Base-by-base conservation (phyloP, 176 grass and related monocot species). In the Oryza meridionalis region DNA sequence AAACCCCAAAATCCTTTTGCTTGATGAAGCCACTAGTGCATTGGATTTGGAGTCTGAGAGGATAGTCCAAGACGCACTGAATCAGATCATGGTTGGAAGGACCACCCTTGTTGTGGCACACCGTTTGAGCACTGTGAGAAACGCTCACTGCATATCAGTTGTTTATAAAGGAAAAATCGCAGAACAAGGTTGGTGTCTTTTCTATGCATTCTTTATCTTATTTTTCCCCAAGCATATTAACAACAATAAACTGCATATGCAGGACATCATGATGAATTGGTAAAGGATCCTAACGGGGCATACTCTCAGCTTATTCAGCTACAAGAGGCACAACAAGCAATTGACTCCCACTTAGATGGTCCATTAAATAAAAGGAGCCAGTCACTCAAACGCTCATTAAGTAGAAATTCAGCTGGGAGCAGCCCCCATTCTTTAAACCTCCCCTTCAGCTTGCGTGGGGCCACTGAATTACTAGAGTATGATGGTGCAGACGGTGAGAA, bases 11-110 rank as follows among this genome's bases (percentile, higher is more conserved):
- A 89, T 92, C 42, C 86, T 92, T 69, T 88, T 92, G 65, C 84
- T 92, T 10, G 90, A 92, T 44, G 90, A 92, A 82, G 86, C 90
- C 13, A 89, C 90, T 67, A 92, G 90, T 50, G 90, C 90, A 16
- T 79, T 92, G 66, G 90, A 92, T 65, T 73, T 88, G 33, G 83
- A 83, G 40, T 91, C 89, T 24, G 89, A 91, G 79, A 87, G 82
- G 29, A 78, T 84, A 72, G 89, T 91, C 13, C 89, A 91, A 84
- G 85, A 84, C n/a, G 85, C 89, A 16, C 72, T 91, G 46, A 83
- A 88, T 22, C 71, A 61, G 40, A 76, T 87, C 74, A 84, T 84
- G 75, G 61, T 88, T 21, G 81, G 70, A 31, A 86, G 89, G 50
- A 91, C 89, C 42, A 91, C 89, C 13, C n/a, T 91, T 31, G 89